Evolutionary conservation across 306 rosid genomes (phyloP), one percentile per base, ranked within the genome.

Genomic region (Rosa rugosa): DNA sequence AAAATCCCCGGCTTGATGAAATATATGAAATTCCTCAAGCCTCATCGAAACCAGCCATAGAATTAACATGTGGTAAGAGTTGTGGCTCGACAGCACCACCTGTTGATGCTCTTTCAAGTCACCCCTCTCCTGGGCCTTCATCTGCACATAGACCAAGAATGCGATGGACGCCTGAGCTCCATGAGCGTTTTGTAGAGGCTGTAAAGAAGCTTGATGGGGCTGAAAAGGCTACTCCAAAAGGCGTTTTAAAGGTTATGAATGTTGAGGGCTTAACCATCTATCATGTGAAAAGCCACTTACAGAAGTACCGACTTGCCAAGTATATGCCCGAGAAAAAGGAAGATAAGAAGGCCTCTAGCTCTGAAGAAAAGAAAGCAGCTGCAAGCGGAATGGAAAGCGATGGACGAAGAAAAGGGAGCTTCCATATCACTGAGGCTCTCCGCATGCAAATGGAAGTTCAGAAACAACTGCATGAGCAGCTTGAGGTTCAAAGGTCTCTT

Each of bases 161-260:
- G 85, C 77, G 88, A 56, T 85, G 88, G 88, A 85, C 88, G 0
- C 81, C 88, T 36, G 88, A 85, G 76, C 81, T 85, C 60, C 88
- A 85, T 57, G 83, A 85, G 71, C 41, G 73, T 66, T 85, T 85
- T 66, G 76, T 81, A 69, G 88, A 81, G 73, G 88, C 88, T 50
- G 88, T 81, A 23, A 65, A 23, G 56, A 79, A 75, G 79, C 81
- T 85, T 71, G 85, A 81, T 79, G 88, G 88, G 54, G 83, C 88
- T 41, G 88, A 85, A 56, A 85, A 81, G 81, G 88, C 88, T n/a
- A 85, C 88, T 81, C 88, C 88, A 41, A 85, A 85, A 73, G 88
- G 79, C 44, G 85, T 85, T 38, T 16, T 85, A 36, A 85, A 75
- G 76, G 67, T 34, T n/a, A 85, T 85, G 88, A 79, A 79, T 16